Base-by-base conservation (phyloP, 176 grass and related monocot species). In the Aegilops longissima region DNA sequence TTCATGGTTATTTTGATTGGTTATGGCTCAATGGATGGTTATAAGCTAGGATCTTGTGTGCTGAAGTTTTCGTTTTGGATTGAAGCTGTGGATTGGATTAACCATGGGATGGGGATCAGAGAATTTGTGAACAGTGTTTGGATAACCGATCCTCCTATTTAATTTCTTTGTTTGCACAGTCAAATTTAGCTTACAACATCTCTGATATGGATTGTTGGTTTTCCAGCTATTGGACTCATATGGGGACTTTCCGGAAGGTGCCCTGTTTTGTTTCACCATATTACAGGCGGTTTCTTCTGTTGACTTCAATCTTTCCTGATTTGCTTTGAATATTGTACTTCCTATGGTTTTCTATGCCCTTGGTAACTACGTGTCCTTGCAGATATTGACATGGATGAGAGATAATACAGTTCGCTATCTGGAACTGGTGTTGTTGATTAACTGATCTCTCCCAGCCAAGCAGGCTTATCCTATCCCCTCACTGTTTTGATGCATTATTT, bases 151-250 rank as follows among this genome's bases (percentile, higher is more conserved):
- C 61, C 23, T 40, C 38, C 10, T 2, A 42, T 44, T 39, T 56
- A 17, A 44, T 29, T 61, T 66, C n/a, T n/a, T 76, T 49, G 10
- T 24, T 23, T 12, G 30, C 11, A 13, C 8, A 58, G 1, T 18
- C 14, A 40, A 14, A 25, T 68, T 34, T 5, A 75, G 59, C 10
- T 5, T 6, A 1, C n/a, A 68, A 3, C 52, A 61, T 39, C 27
- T 77, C n/a, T 85, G 58, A 86, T 35, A 18, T 14, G 39, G 25
- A 7, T 21, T 63, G 29, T 14, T 78, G 13, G 35, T 81, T 84
- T 66, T 84, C 12, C 66, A 84, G 81, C 5, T 64, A 54, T 39
- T 78, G 31, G 82, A 84, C 34, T n/a, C 36, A 2, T 49, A 9
- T 5, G 12, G 8, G 8, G 18, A 44, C 39, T 76, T 58, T 6